Conservation (phyloP, 2,329 filamentous ascomycete genomes). For the Aspergillus fijiensis region DNA sequence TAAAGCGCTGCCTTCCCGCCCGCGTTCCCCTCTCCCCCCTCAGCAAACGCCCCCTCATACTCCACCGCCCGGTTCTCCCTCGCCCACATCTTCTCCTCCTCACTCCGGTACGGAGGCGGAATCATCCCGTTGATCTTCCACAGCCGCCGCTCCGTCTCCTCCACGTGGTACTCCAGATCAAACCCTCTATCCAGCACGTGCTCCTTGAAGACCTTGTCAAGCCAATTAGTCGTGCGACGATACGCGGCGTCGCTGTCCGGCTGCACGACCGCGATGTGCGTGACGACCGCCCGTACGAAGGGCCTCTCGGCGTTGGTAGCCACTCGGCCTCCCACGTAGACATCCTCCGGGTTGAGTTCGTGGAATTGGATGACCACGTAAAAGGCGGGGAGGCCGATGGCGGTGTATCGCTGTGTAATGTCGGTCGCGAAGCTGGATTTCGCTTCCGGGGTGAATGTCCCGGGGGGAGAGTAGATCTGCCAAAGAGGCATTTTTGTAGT, state of each 20-base stretch:
- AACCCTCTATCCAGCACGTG: constrained; percentile 21
- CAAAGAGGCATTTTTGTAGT: constrained; percentile 10
- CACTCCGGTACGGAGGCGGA: constrained; percentile 16
- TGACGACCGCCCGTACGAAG: constrained; percentile 23
- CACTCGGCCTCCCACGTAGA: constrained; percentile 11
- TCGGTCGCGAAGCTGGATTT: constrained; percentile 22
- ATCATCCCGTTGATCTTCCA: constrained; percentile 27
- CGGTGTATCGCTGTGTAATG: constrained; percentile 28
- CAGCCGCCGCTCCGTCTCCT: constrained; percentile 21
- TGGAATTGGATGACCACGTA: constrained; percentile 32
- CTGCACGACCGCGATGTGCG: constrained; percentile 18
- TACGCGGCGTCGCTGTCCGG: constrained; percentile 9
- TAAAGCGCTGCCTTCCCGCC: neutral
- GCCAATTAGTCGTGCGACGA: neutral
- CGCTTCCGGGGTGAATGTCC: constrained; percentile 11
- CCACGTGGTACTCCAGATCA: constrained; percentile 25
- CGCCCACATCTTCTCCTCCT: constrained; percentile 8
- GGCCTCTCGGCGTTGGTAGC: constrained; percentile 1
- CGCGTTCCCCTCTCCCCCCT: neutral
- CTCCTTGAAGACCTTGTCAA: constrained; percentile 19
- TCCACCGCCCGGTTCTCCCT: neutral
- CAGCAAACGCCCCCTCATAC: neutral
- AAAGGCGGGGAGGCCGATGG: constrained; percentile 27
- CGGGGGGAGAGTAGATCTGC: constrained; percentile 20
- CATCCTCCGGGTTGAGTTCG: constrained; percentile 7